Percentiles rank a stretch among this genome's conserved stretches.
Evolutionary conservation across 306 rosid genomes (phyloP).

Genomic region (Pyrus communis): DNA sequence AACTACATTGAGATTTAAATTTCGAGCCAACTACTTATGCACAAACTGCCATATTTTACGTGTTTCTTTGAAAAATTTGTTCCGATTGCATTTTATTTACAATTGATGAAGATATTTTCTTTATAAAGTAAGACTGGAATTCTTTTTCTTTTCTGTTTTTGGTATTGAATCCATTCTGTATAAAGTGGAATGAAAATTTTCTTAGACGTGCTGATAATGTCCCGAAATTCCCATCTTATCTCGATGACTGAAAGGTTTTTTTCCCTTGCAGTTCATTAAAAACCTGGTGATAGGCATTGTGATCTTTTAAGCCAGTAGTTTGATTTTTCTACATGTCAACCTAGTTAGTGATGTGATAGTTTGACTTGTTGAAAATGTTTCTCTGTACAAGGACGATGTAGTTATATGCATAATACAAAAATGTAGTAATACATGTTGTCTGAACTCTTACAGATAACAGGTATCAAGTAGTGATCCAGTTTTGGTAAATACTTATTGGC

Average conservation of each 20-base stretch:
- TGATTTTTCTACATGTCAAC: neutral
- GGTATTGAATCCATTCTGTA: neutral
- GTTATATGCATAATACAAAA: neutral
- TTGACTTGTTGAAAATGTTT: neutral
- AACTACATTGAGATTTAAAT: no score
- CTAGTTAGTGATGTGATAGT: neutral
- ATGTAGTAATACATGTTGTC: constrained; percentile 9
- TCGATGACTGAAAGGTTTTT: neutral
- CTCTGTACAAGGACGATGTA: neutral
- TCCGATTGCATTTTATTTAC: neutral
- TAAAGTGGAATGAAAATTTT: neutral
- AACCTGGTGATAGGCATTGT: neutral
- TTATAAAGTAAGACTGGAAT: neutral
- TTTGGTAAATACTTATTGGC: constrained; percentile 5
- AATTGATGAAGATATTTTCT: neutral
- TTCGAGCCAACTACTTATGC: neutral
- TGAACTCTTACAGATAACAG: constrained; percentile 24
- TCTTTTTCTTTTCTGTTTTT: neutral
- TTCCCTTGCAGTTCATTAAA: neutral
- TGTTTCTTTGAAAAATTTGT: neutral
- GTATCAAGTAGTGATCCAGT: constrained; percentile 9
- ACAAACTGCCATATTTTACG: neutral
- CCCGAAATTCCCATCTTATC: neutral
- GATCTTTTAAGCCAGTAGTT: neutral
- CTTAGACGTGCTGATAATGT: neutral